Base-by-base conservation (phyloP, 78 protist genomes). In the Acrasis kona region DNA sequence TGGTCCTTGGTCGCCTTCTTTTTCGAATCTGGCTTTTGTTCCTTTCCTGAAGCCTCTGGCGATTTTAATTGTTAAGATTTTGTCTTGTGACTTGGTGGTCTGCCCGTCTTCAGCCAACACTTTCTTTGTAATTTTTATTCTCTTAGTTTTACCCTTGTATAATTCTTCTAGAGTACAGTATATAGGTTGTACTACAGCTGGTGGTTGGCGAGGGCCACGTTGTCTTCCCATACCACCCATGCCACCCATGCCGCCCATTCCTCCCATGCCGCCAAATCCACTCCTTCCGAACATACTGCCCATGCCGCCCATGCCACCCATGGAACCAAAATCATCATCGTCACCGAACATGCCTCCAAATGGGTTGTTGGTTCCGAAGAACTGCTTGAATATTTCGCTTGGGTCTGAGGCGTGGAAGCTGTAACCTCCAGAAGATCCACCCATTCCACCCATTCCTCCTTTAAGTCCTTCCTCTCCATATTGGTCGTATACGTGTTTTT, bases 381-480 rank as follows among this genome's bases (percentile, higher is more conserved):
- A 3, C 28, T 19, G 6, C n/a, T 19, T 29, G 12, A 65, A 1
- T 31, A 66, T 36, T 7, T 1, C 3, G 57, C 9, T 31, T 28
- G 74, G 41, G 42, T 74, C 64, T 5, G 12, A 39, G 8, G 9
- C 12, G 35, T 12, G 12, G 28, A 9, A 35, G 42, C 2, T 7
- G 3, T 30, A 10, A 7, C 42, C 39, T 30, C 5, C 72, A 5
- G 36, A 65, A 9, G 73, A 34, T 7, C 41, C 78, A 2, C 19
- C 61, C 34, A 36, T 2, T 30, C 5, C 72, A 5, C 40, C 78
- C 9, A 65, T 37, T 7, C 41, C 78, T 2, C 19, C 61, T 29
- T 39, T 66, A 10, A 82, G 35, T 1, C 82, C 79, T 1, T 76
- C 61, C 19, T 82, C 78, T 19, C 86, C 86, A 65, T 40, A 82